Evolutionary conservation across 164 flowering plant genomes (phyloP).

Genomic region (Pachysandra terminalis): DNA sequence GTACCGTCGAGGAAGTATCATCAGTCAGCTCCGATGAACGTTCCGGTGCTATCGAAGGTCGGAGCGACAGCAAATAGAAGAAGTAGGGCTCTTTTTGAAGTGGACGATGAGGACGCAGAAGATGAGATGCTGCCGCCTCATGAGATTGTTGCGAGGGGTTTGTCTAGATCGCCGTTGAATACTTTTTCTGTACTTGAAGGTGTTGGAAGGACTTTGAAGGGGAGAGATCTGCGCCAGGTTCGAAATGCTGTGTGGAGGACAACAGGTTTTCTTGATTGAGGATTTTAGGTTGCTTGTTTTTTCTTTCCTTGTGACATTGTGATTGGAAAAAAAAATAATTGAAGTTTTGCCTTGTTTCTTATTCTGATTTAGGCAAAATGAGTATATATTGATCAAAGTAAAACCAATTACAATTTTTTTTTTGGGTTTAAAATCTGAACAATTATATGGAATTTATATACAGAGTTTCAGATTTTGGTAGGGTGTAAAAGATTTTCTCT

Average conservation of each 20-base stretch:
- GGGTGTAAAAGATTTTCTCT: not conserved
- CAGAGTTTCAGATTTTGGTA: not conserved
- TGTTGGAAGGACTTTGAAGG: conserved; percentile 78
- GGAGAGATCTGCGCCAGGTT: conserved; percentile 81
- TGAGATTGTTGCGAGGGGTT: too few species aligned
- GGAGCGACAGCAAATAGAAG: conserved; percentile 16
- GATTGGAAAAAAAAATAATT: not conserved
- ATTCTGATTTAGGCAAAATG: not conserved
- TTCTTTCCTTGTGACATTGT: not conserved
- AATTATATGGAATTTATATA: not conserved
- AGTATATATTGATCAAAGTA: not conserved
- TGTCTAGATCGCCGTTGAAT: too few species aligned
- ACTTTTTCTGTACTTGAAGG: too few species aligned
- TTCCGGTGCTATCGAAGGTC: too few species aligned
- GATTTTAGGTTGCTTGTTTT: not conserved
- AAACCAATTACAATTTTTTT: not conserved
- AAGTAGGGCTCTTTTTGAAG: conserved; percentile 19
- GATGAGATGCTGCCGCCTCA: conserved; percentile 72
- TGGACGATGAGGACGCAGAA: conserved; percentile 29
- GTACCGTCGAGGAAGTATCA: conserved; percentile 28
- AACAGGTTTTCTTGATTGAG: conserved; percentile 75
- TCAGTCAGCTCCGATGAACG: conserved; percentile 61
- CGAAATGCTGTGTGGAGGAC: too few species aligned
- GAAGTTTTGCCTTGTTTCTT: not conserved
- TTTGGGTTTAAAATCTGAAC: not conserved